These are phyloP conservation scores for Scenedesmus sp. DNA, from an alignment of 163 green algal species.

Conservation along the genomic window DNA sequence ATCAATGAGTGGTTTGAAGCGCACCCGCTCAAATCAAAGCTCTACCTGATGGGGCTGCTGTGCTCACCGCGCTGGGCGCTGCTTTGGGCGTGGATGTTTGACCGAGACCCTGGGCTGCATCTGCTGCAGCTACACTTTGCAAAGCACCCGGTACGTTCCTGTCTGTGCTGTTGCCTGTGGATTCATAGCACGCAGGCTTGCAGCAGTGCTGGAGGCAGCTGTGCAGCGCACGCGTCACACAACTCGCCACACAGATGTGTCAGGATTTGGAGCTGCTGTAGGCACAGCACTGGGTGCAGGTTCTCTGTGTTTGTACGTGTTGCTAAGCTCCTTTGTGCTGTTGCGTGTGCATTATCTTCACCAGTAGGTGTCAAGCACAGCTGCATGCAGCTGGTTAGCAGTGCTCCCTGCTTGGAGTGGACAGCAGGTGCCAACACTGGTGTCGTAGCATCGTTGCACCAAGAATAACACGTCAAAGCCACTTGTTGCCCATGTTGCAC, in stretches of 20 bases:
- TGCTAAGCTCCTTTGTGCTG: too few species aligned
- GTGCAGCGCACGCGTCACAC: not conserved
- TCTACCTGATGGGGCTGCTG: conserved; percentile 38
- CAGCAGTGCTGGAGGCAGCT: not conserved
- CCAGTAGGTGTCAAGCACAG: too few species aligned
- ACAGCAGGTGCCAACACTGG: not conserved
- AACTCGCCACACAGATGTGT: too few species aligned
- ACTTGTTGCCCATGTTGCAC: not conserved
- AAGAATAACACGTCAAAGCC: too few species aligned
- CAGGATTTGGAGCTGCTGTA: conserved; percentile 6
- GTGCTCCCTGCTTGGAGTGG: too few species aligned
- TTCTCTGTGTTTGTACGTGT: too few species aligned
- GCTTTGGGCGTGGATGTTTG: conserved; percentile 34
- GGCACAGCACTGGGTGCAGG: not conserved
- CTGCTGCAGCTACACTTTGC: conserved; percentile 33
- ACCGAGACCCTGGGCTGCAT: conserved; percentile 18
- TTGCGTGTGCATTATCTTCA: too few species aligned
- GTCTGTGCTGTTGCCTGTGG: too few species aligned
- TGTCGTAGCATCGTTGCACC: too few species aligned
- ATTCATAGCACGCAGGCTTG: too few species aligned
- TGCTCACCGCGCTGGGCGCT: conserved; percentile 44
- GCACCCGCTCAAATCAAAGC: conserved; percentile 25
- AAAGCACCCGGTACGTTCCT: conserved; percentile 22
- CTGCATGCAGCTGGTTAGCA: too few species aligned
- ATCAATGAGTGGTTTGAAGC: conserved; percentile 23